Percentiles rank a stretch among this genome's conserved stretches.
These are phyloP conservation scores for Fomitopsis pinicola DNA, from an alignment of 1,284 basidiomycete species.

Conservation along the genomic window DNA sequence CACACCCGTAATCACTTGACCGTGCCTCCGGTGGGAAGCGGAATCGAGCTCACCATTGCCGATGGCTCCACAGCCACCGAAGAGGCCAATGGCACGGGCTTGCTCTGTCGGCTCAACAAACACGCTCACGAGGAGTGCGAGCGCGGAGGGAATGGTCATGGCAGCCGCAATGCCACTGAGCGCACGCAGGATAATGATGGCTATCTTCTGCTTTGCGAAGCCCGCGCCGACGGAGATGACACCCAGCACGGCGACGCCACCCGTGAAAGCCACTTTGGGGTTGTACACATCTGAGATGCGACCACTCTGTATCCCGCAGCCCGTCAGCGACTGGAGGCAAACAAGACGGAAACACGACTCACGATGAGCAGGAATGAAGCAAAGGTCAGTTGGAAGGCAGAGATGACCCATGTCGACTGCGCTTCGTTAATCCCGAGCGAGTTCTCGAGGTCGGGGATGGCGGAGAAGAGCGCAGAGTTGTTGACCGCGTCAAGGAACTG, in stretches of 20 bases:
- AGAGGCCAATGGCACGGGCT: constrained; percentile 40
- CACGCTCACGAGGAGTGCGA: constrained; percentile 40
- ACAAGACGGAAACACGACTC: no score
- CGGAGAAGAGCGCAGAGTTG: constrained; percentile 43
- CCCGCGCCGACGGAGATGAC: constrained; percentile 36
- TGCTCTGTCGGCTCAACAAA: constrained; percentile 42
- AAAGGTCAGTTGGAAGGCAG: constrained; percentile 30
- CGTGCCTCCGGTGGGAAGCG: neutral
- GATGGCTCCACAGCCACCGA: constrained; percentile 41
- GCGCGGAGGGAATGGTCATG: constrained; percentile 44
- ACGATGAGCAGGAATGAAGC: constrained; percentile 30
- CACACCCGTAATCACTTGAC: neutral
- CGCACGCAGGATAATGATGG: constrained; percentile 39
- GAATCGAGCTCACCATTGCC: constrained; percentile 34
- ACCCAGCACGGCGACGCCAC: constrained; percentile 32
- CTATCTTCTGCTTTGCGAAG: constrained; percentile 37
- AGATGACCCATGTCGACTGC: constrained; percentile 30
- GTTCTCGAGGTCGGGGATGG: constrained; percentile 32
- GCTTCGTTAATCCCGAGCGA: constrained; percentile 24
- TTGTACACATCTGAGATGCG: constrained; percentile 30
- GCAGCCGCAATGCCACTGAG: constrained; percentile 39
- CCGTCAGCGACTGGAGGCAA: neutral
- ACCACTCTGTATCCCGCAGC: constrained; percentile 25
- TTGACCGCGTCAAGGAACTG: constrained; percentile 46
- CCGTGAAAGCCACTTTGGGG: constrained; percentile 28